phyloP scores from a whole-genome alignment of 1,139 yeast species.

The Arxiozyma slooffiae region DNA sequence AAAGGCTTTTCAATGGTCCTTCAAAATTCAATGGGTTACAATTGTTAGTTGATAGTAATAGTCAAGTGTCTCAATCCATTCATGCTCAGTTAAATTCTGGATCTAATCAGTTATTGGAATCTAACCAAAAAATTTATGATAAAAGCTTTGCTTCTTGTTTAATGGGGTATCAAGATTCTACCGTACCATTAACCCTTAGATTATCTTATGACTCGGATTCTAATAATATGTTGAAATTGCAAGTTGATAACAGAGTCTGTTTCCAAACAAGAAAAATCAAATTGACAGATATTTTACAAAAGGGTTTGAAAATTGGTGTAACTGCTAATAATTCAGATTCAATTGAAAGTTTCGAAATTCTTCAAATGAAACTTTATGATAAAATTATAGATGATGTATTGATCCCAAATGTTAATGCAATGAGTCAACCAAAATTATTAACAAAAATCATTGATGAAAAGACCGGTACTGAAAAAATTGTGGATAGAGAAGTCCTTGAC shows the following conservation, averaged over 20 bases:
- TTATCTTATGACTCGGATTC: slow-evolving; percentile 43
- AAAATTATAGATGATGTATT: slow-evolving; percentile 43
- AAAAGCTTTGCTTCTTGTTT: slow-evolving; percentile 47
- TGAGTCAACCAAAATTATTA: slow-evolving; percentile 37
- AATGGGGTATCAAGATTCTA: slow-evolving; percentile 51
- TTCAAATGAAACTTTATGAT: slow-evolving; percentile 46
- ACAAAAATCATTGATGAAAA: slow-evolving; percentile 29
- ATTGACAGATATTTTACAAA: slow-evolving; percentile 9
- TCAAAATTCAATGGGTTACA: slow-evolving; percentile 51
- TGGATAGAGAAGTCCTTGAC: slow-evolving; percentile 25
- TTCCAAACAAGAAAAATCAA: slow-evolving; percentile 50
- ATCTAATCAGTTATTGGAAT: slow-evolving; percentile 15
- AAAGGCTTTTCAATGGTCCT: slow-evolving; percentile 21
- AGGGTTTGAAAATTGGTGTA: slow-evolving; percentile 39
- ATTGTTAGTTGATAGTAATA: slow-evolving; percentile 41
- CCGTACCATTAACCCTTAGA: slow-evolving; percentile 60
- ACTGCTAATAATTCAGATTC: slow-evolving; percentile 38
- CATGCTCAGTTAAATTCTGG: slow-evolving; percentile 51
- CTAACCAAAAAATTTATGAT: slow-evolving; percentile 22
- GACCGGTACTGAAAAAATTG: slow-evolving; percentile 24
- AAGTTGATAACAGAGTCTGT: slow-evolving; percentile 60
- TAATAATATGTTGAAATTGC: slow-evolving; percentile 44
- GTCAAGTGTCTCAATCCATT: slow-evolving; percentile 37
- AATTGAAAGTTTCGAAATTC: slow-evolving; percentile 49
- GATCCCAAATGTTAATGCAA: slow-evolving; percentile 48